A percentile compares a stretch with the other conserved stretches of the same genome.
Conservation (phyloP, 2,329 filamentous ascomycete species). For the Colletotrichum sublineola region DNA sequence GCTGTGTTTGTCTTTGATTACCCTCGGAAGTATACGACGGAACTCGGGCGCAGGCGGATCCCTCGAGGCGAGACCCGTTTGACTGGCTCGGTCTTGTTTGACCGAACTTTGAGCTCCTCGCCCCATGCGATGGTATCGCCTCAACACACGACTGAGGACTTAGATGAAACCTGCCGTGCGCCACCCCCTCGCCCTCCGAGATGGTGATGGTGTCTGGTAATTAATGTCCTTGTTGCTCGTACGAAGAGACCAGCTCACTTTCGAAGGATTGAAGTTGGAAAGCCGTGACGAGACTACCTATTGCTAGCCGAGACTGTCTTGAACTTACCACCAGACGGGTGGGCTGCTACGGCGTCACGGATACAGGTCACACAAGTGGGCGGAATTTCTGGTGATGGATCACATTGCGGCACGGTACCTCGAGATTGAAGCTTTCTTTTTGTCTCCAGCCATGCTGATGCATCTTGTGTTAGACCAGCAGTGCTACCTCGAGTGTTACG, state of each 20-base stretch:
- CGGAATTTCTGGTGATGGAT: background rate
- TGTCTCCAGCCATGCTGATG: slow-evolving; percentile 13
- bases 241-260: background rate
- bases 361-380: slow-evolving; percentile 17
- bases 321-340: background rate
- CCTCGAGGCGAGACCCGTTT: background rate
- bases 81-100: background rate
- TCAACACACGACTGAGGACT: slow-evolving; percentile 17
- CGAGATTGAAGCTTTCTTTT: background rate
- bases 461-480: background rate
- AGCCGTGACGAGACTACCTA: background rate
- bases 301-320: slow-evolving; percentile 30
- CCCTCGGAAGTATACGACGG: slow-evolving; percentile 16
- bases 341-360: background rate
- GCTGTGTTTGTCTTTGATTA: slow-evolving; percentile 22
- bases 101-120: slow-evolving; percentile 19
- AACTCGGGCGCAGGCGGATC: background rate
- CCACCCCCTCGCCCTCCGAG: background rate
- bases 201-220: background rate
- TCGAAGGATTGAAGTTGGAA: background rate
- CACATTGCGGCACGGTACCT: slow-evolving; percentile 16
- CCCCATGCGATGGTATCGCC: slow-evolving; percentile 10
- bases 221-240: background rate
- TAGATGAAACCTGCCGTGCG: slow-evolving; percentile 3
- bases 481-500: background rate